A percentile compares a stretch with the other conserved stretches of the same genome.
phyloP scores from a whole-genome alignment of 106 monocot genomes.

The Iris macrosiphon region DNA sequence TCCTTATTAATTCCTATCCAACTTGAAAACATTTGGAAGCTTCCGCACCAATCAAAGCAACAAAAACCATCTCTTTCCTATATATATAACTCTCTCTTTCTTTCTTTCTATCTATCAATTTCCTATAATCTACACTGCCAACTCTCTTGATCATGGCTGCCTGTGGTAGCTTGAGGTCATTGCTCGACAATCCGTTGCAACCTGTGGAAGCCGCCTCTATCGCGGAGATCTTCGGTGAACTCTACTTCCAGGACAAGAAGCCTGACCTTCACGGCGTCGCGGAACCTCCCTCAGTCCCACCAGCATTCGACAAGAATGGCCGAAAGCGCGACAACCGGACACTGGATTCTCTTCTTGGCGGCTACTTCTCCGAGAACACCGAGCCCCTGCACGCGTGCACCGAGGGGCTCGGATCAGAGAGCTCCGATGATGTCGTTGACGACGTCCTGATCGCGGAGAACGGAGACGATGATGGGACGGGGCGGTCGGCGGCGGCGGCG shows the following conservation, averaged over 20 bases:
- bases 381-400: conserved; percentile 59
- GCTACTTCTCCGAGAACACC: conserved; percentile 10
- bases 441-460: conserved; percentile 23
- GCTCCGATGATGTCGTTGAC: conserved; percentile 59
- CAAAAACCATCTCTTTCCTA: too few relatives aligned
- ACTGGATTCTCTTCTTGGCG: neutral
- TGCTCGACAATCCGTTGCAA: conserved; percentile 25
- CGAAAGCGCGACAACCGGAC: neutral
- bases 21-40: too few relatives aligned
- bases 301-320: conserved; percentile 1
- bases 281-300: neutral
- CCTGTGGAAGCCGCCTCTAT: conserved; percentile 4
- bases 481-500: too few relatives aligned
- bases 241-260: conserved; percentile 27
- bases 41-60: too few relatives aligned
- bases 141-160: conserved; percentile 14
- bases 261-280: too few relatives aligned
- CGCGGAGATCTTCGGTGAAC: conserved; percentile 69
- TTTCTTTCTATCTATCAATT: neutral
- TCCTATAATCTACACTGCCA: neutral
- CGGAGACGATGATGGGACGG: conserved; percentile 1
- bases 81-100: neutral
- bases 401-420: conserved; percentile 74
- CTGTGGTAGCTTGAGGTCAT: conserved; percentile 22
- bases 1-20: too few relatives aligned